Evolutionary conservation across 2,329 filamentous ascomycete genomes (phyloP).

Genomic region (Dactylonectria estremocensis): DNA sequence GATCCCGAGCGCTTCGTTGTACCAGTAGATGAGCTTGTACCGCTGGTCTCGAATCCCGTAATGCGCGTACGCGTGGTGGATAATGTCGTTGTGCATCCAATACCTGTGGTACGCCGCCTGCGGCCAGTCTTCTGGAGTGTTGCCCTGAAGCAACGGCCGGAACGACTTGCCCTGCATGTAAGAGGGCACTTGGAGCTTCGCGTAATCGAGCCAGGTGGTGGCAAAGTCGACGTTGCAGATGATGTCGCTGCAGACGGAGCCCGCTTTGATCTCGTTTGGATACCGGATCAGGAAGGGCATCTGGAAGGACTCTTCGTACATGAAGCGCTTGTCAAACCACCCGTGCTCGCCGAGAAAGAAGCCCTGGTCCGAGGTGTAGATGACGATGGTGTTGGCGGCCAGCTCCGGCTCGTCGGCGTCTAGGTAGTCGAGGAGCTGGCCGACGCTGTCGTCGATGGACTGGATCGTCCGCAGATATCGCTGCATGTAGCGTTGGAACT

Average conservation of each 20-base stretch:
- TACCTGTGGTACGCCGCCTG: slow-evolving; percentile 69
- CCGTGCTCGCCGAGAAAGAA: slow-evolving; percentile 72
- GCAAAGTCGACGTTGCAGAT: slow-evolving; percentile 70
- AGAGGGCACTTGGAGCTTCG: slow-evolving; percentile 56
- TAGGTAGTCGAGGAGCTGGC: slow-evolving; percentile 63
- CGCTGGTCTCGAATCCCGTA: slow-evolving; percentile 66
- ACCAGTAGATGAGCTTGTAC: slow-evolving; percentile 72
- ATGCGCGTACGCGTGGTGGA: slow-evolving; percentile 66
- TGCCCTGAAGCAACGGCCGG: slow-evolving; percentile 53
- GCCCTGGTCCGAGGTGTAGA: slow-evolving; percentile 70
- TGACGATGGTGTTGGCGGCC: slow-evolving; percentile 63
- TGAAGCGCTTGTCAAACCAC: slow-evolving; percentile 72
- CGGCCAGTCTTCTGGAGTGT: slow-evolving; percentile 61
- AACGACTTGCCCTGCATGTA: slow-evolving; percentile 70
- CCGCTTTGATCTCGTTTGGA: slow-evolving; percentile 57
- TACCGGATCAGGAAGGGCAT: slow-evolving; percentile 68
- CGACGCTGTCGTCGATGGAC: slow-evolving; percentile 67
- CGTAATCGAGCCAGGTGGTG: slow-evolving; percentile 64
- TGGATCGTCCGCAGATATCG: slow-evolving; percentile 68
- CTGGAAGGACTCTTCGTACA: slow-evolving; percentile 71
- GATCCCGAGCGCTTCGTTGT: slow-evolving; percentile 64
- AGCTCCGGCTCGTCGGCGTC: slow-evolving; percentile 56
- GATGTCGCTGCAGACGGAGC: slow-evolving; percentile 62
- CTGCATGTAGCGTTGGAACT: slow-evolving; percentile 71
- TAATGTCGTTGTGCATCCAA: slow-evolving; percentile 69